These are phyloP conservation scores for Xylariaceae sp. DNA, from an alignment of 2,329 filamentous ascomycete genomes.

Conservation along the genomic window DNA sequence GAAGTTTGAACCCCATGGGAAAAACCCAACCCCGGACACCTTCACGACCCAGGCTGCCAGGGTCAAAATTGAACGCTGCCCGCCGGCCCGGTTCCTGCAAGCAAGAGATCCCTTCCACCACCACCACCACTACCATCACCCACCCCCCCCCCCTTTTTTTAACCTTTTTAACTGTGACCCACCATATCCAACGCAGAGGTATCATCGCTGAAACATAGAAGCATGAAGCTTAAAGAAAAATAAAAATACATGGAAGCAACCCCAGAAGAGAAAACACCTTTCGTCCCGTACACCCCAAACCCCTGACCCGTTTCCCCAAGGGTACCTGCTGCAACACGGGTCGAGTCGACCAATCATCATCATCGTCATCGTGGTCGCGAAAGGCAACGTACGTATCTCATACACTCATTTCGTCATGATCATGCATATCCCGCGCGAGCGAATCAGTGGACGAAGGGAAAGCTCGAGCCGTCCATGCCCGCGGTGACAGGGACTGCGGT, in stretches of 20 bases:
- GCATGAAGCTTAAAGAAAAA: conserved; percentile 18
- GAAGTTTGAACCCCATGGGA: not conserved
- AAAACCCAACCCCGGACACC: not conserved
- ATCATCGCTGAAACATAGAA: conserved; percentile 29
- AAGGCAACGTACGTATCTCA: not conserved
- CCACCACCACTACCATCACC: conserved; percentile 8
- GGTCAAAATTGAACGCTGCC: not conserved
- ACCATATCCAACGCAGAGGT: conserved; percentile 27
- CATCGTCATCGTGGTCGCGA: not conserved
- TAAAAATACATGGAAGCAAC: not conserved
- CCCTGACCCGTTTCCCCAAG: not conserved
- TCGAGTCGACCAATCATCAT: not conserved
- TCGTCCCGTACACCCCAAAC: conserved; percentile 1
- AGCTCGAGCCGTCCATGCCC: conserved; percentile 43
- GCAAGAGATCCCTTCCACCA: not conserved
- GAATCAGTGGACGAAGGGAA: conserved; percentile 47
- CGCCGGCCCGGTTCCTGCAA: conserved; percentile 14
- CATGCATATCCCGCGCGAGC: conserved; percentile 1
- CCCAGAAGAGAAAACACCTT: not conserved
- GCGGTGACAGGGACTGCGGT: conserved; percentile 23
- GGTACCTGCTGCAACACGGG: not conserved
- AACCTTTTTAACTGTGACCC: conserved; percentile 14
- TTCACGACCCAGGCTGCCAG: not conserved
- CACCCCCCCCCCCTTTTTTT: conserved; percentile 2
- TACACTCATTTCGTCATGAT: not conserved